These are phyloP conservation scores for Hypoxylon sp. DNA, from an alignment of 2,329 filamentous ascomycete genomes.

Conservation along the genomic window DNA sequence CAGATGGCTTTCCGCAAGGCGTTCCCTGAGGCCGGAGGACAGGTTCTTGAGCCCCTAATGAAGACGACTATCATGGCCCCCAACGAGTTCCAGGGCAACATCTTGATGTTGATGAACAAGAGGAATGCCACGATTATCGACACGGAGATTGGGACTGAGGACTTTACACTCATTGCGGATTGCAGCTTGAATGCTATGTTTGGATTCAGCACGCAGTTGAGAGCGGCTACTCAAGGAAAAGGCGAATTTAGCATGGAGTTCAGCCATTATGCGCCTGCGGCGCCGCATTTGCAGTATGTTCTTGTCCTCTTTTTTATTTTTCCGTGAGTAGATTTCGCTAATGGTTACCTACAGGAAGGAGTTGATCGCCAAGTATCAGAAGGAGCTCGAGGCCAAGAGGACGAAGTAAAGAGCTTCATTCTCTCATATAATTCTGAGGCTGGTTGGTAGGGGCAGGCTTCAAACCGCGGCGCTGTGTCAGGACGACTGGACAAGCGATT, in stretches of 20 bases:
- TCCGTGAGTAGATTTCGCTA: conserved; percentile 36
- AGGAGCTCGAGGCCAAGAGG: conserved; percentile 69
- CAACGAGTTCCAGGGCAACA: conserved; percentile 96
- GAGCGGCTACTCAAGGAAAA: conserved; percentile 96
- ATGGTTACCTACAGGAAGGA: conserved; percentile 62
- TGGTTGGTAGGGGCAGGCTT: background rate
- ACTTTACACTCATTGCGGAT: conserved; percentile 92
- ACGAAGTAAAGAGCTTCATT: conserved; percentile 58
- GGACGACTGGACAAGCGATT: background rate
- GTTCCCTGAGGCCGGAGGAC: conserved; percentile 82
- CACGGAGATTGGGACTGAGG: conserved; percentile 91
- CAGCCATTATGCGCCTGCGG: conserved; percentile 90
- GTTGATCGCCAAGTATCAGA: conserved; percentile 69
- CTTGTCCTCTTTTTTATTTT: background rate
- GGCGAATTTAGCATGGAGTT: conserved; percentile 99
- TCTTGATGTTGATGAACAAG: conserved; percentile 97
- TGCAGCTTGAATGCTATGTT: conserved; percentile 98
- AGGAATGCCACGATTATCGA: conserved; percentile 94
- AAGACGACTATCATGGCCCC: conserved; percentile 97
- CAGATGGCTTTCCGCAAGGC: conserved; percentile 97
- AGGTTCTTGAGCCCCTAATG: conserved; percentile 96
- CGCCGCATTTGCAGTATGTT: conserved; percentile 87
- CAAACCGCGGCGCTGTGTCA: background rate
- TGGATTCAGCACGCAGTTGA: conserved; percentile 90
- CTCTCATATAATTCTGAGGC: background rate